Conservation (phyloP, 192 early-diverging fungal genomes). For the Bifiguratus adelaidae region DNA sequence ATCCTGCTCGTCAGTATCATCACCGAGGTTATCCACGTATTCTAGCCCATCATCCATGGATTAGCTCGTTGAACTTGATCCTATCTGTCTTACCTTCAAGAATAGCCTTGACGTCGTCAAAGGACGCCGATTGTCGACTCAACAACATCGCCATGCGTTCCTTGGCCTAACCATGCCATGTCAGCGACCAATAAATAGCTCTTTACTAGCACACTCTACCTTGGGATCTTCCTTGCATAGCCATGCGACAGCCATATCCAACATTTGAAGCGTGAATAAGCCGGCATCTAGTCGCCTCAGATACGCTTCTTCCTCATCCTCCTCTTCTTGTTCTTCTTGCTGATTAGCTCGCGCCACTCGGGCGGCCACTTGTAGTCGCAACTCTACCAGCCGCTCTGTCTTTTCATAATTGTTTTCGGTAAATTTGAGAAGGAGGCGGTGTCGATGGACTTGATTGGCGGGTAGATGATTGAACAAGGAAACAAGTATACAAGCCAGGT, state of each 20-base stretch:
- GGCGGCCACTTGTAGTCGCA: constrained; percentile 57
- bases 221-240: constrained; percentile 41
- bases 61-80: no score
- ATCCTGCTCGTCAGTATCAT: no score
- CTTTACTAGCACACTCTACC: no score
- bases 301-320: constrained; percentile 53
- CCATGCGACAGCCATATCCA: constrained; percentile 58
- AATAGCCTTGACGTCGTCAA: no score
- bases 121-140: no score
- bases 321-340: constrained; percentile 46
- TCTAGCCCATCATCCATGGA: no score
- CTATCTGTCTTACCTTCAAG: no score
- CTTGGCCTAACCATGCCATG: no score
- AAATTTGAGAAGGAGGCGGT: constrained; percentile 78
- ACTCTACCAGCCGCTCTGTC: constrained; percentile 71
- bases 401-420: constrained; percentile 69
- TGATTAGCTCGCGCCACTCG: constrained; percentile 45
- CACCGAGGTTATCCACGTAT: no score
- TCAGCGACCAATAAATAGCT: no score
- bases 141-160: no score
- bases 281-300: constrained; percentile 63
- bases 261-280: constrained; percentile 67
- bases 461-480: constrained; percentile 66
- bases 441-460: constrained; percentile 40
- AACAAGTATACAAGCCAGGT: constrained; percentile 71